phyloP scores from a whole-genome alignment of 768 basidiomycete species.

The Piloderma croceum region DNA sequence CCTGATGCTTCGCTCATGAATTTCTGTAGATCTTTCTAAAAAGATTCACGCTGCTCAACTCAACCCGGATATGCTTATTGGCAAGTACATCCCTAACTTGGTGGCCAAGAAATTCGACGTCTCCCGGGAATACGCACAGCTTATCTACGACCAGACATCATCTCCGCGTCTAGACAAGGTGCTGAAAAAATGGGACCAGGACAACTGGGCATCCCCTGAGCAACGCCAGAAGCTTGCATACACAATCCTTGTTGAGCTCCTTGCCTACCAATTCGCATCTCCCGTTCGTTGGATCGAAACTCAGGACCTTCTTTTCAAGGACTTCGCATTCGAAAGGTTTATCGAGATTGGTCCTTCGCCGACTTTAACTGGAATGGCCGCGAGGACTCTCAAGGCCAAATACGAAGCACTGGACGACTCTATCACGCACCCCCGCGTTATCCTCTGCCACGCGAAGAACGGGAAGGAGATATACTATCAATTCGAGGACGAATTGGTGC shows the following conservation, averaged over 20 bases:
- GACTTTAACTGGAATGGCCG: conserved; percentile 92
- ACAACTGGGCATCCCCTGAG: conserved; percentile 73
- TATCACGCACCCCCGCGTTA: conserved; percentile 65
- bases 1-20: conserved; percentile 3
- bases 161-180: conserved; percentile 94
- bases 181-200: conserved; percentile 90
- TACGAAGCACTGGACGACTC: conserved; percentile 90
- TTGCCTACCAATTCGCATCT: conserved; percentile 97
- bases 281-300: conserved; percentile 99
- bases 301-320: conserved; percentile 86
- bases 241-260: conserved; percentile 90
- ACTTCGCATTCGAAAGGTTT: conserved; percentile 85
- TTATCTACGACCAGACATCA: conserved; percentile 94
- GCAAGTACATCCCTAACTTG: conserved; percentile 96
- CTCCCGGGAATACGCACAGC: conserved; percentile 81
- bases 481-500: conserved; percentile 80
- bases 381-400: conserved; percentile 85
- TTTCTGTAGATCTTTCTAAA: conserved; percentile 78
- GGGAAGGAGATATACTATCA: conserved; percentile 96
- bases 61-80: conserved; percentile 90
- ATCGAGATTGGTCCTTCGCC: conserved; percentile 97
- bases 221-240: conserved; percentile 94
- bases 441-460: conserved; percentile 94
- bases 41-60: conserved; percentile 91
- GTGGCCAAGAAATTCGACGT: conserved; percentile 85